These are phyloP conservation scores for Annulohypoxylon bovei DNA, from an alignment of 495 filamentous ascomycete genomes.

Conservation along the genomic window DNA sequence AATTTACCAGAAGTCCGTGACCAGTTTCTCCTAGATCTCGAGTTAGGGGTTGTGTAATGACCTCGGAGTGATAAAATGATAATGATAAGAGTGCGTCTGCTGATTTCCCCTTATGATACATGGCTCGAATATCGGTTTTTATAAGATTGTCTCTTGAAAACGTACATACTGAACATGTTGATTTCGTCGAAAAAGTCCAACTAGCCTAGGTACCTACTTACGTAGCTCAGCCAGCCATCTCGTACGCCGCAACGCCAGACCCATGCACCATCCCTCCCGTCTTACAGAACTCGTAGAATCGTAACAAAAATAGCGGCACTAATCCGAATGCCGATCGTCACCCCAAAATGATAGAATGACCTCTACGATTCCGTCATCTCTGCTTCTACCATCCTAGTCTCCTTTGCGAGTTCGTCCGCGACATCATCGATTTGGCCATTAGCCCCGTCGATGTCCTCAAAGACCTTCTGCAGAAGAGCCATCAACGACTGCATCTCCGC, in stretches of 20 bases:
- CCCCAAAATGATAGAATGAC: neutral
- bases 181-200: neutral
- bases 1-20: neutral
- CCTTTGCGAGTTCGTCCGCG: conserved; percentile 58
- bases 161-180: neutral
- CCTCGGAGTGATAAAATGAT: neutral
- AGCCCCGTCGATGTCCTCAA: conserved; percentile 75
- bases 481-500: conserved; percentile 77
- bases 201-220: neutral
- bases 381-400: conserved; percentile 59
- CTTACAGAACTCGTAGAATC: conserved; percentile 18
- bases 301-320: neutral
- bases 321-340: neutral
- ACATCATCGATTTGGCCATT: conserved; percentile 58
- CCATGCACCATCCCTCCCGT: conserved; percentile 9
- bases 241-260: conserved; percentile 34
- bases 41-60: neutral
- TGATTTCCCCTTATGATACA: neutral
- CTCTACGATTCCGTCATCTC: conserved; percentile 48
- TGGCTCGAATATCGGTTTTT: neutral
- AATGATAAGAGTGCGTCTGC: neutral
- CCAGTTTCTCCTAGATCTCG: neutral
- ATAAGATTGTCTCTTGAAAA: neutral
- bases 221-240: neutral
- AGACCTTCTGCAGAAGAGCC: conserved; percentile 68